Evolutionary conservation across 2,329 filamentous ascomycete genomes (phyloP).

Genomic region (Sporothrix schenckii): DNA sequence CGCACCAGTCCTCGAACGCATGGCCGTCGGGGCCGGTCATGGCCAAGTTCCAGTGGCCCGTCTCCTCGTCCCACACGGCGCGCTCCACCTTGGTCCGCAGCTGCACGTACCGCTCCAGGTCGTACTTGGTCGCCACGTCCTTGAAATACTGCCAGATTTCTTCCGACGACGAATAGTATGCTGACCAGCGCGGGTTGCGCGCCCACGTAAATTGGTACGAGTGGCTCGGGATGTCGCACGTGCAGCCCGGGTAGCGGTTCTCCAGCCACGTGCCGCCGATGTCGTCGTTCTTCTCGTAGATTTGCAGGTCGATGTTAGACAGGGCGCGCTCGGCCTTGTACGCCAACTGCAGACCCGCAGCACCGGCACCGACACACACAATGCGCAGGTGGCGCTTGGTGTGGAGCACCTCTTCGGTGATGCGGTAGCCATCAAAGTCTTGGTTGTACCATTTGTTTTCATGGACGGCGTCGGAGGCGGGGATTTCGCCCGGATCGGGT

Average conservation of each 20-base stretch:
- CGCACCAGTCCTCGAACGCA: slow-evolving; percentile 31
- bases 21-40: slow-evolving; percentile 36
- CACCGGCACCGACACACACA: slow-evolving; percentile 40
- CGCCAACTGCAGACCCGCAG: slow-evolving; percentile 26
- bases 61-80: slow-evolving; percentile 49
- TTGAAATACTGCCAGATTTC: slow-evolving; percentile 42
- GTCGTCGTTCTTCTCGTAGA: slow-evolving; percentile 60
- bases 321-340: slow-evolving; percentile 32
- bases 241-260: slow-evolving; percentile 61
- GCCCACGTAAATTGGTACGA: slow-evolving; percentile 65
- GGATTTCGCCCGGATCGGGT: slow-evolving; percentile 1
- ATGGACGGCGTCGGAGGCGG: not conserved
- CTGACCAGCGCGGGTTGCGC: slow-evolving; percentile 45
- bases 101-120: slow-evolving; percentile 48
- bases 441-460: slow-evolving; percentile 31
- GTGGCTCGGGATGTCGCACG: slow-evolving; percentile 60
- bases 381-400: slow-evolving; percentile 35
- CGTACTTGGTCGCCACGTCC: slow-evolving; percentile 41
- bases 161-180: slow-evolving; percentile 38
- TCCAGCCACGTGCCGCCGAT: slow-evolving; percentile 63
- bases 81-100: slow-evolving; percentile 38
- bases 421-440: slow-evolving; percentile 15
- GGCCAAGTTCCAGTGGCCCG: slow-evolving; percentile 43
- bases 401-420: slow-evolving; percentile 25
- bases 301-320: slow-evolving; percentile 53